phyloP scores from a whole-genome alignment of 2,329 filamentous ascomycete species.

The Gnomoniopsis smithogilvyi region DNA sequence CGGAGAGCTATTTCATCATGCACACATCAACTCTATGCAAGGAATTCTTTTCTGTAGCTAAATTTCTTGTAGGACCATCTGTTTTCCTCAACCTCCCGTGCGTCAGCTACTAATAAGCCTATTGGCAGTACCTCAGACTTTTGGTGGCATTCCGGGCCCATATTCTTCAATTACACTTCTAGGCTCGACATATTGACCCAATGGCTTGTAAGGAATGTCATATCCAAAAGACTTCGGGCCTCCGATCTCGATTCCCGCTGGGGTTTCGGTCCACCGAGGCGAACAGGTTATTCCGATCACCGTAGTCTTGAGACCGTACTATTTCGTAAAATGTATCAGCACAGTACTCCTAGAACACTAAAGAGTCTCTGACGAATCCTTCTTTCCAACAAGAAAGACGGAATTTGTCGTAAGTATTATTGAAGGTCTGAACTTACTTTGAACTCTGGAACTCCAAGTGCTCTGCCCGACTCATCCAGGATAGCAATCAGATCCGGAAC shows the following conservation, averaged over 20 bases:
- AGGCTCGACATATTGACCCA: constrained; percentile 50
- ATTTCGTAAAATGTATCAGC: too few species aligned
- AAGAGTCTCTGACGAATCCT: too few species aligned
- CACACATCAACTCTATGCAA: too few species aligned
- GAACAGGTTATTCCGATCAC: constrained; percentile 53
- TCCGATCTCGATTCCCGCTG: constrained; percentile 44
- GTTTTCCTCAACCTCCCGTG: too few species aligned
- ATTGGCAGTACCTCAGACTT: not conserved
- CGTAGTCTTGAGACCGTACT: constrained; percentile 48
- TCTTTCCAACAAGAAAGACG: too few species aligned
- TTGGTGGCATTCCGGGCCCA: not conserved
- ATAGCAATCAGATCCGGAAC: constrained; percentile 49
- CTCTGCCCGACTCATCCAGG: constrained; percentile 45
- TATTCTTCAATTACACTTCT: constrained; percentile 52
- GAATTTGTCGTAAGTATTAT: too few species aligned
- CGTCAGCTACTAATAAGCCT: too few species aligned
- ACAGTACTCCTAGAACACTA: too few species aligned
- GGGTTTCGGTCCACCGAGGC: constrained; percentile 49
- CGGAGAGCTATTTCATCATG: too few species aligned
- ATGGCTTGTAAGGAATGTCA: constrained; percentile 42
- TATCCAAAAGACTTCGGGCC: constrained; percentile 38
- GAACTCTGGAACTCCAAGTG: constrained; percentile 52
- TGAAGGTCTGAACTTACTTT: too few species aligned
- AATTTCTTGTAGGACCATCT: too few species aligned
- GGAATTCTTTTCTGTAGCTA: too few species aligned